Base-by-base conservation (phyloP, 176 grass and related monocot genomes). In the Oryza punctata region DNA sequence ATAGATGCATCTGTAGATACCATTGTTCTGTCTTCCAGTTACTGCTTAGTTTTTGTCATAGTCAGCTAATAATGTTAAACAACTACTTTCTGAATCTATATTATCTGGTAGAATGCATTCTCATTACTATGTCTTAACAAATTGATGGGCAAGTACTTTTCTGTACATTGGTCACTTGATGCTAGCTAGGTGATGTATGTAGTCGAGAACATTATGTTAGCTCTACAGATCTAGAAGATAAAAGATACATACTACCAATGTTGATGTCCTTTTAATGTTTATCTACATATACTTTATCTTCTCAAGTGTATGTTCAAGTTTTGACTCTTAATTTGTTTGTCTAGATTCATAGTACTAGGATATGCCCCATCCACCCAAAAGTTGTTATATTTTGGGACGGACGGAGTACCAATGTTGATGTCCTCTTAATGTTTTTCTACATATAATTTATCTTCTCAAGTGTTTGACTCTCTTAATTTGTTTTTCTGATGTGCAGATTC, bases 401-500 rank as follows among this genome's bases (percentile, higher is more conserved):
- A n/a, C n/a, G n/a, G n/a, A n/a, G n/a, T n/a, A n/a, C 25, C 7
- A 12, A 15, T 72, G 11, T 72, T 72, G 18, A 9, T 40, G 16
- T 27, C 59, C 40, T 8, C 23, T 60, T 29, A 71, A 15, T 73
- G 16, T 18, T 63, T 72, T 21, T 44, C 0, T 30, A 3, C 44
- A 69, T 69, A n/a, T 24, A 80, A 69, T 21, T 52, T 80, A 8
- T 38, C 15, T 24, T 70, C 10, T 0, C 10, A 37, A 40, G 2
- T 12, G n/a, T 59, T 29, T 72, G 38, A 47, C 25, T 66, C 29
- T 47, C 21, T 16, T 52, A 26, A 59, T 77, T 66, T 81, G 33
- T 63, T 63, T 41, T 25, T 10, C 33, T 71, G 27, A 69, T 38
- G 9, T 90, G 49, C 76, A 95, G 96, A 81, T 98, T 98, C 14